These are phyloP conservation scores for Catharanthus roseus DNA, from an alignment of 257 asterid genomes.

Conservation along the genomic window DNA sequence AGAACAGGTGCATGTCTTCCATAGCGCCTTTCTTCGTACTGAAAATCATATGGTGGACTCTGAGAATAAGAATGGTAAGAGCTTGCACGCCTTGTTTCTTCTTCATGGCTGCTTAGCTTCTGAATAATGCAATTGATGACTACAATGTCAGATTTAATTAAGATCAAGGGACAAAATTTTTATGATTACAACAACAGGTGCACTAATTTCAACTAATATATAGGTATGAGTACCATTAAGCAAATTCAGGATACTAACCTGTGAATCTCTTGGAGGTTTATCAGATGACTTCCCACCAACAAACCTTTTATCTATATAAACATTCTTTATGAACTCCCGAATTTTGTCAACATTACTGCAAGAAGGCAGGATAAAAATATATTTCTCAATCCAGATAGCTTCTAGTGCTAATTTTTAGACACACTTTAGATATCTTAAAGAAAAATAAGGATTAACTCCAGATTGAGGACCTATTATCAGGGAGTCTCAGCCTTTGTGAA, in stretches of 20 bases:
- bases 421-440: neutral
- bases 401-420: neutral
- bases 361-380: slow-evolving; percentile 3
- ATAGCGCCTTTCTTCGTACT: slow-evolving; percentile 84
- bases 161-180: slow-evolving; percentile 13
- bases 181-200: slow-evolving; percentile 7
- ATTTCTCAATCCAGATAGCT: neutral
- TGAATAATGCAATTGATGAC: slow-evolving; percentile 30
- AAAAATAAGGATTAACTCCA: slow-evolving; percentile 4
- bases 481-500: slow-evolving; percentile 55
- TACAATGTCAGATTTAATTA: slow-evolving; percentile 24
- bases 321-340: slow-evolving; percentile 66
- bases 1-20: slow-evolving; percentile 68
- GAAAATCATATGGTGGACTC: slow-evolving; percentile 98
- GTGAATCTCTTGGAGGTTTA: slow-evolving; percentile 75
- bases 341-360: slow-evolving; percentile 80
- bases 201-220: slow-evolving; percentile 19
- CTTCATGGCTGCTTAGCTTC: slow-evolving; percentile 65
- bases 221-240: slow-evolving; percentile 5
- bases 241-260: slow-evolving; percentile 43
- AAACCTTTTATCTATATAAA: slow-evolving; percentile 59
- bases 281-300: slow-evolving; percentile 47
- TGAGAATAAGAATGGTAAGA: slow-evolving; percentile 96
- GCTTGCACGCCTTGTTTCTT: slow-evolving; percentile 83
- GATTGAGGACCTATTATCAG: slow-evolving; percentile 62